phyloP scores from a whole-genome alignment of 2,329 filamentous ascomycete genomes.

The Aspergillus neotritici region DNA sequence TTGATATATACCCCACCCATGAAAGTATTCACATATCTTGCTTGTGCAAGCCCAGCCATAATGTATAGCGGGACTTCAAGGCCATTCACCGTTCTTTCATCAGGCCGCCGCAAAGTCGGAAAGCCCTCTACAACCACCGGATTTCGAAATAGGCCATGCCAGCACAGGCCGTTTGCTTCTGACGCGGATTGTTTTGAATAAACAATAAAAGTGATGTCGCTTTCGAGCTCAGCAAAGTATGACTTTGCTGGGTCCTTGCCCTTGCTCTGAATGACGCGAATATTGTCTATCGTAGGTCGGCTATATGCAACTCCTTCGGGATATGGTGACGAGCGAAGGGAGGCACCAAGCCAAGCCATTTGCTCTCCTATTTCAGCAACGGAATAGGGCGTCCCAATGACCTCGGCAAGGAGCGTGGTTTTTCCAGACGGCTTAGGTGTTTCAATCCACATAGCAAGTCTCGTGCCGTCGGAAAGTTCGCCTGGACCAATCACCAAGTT shows the following conservation, averaged over 20 bases:
- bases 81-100: slow-evolving; percentile 13
- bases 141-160: slow-evolving; percentile 26
- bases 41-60: neutral
- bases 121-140: slow-evolving; percentile 27
- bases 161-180: slow-evolving; percentile 22
- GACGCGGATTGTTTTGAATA: neutral
- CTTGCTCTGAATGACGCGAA: too few relatives aligned
- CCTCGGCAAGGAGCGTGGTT: neutral
- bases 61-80: slow-evolving; percentile 24
- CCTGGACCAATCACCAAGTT: too few relatives aligned
- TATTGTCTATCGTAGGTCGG: too few relatives aligned
- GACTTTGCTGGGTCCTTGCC: too few relatives aligned
- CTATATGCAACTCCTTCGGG: slow-evolving; percentile 10
- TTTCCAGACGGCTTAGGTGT: too few relatives aligned
- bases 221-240: too few relatives aligned
- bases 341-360: slow-evolving; percentile 32
- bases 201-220: too few relatives aligned
- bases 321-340: slow-evolving; percentile 23
- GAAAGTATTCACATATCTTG: slow-evolving; percentile 20
- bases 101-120: slow-evolving; percentile 18
- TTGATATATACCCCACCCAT: slow-evolving; percentile 27
- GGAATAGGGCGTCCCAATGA: slow-evolving; percentile 1
- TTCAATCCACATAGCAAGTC: too few relatives aligned
- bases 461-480: too few relatives aligned
- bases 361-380: slow-evolving; percentile 34